A percentile compares a stretch with the other conserved stretches of the same genome.
Evolutionary conservation across 495 filamentous ascomycete genomes (phyloP).

Genomic region (Lophiostoma macrostomum): DNA sequence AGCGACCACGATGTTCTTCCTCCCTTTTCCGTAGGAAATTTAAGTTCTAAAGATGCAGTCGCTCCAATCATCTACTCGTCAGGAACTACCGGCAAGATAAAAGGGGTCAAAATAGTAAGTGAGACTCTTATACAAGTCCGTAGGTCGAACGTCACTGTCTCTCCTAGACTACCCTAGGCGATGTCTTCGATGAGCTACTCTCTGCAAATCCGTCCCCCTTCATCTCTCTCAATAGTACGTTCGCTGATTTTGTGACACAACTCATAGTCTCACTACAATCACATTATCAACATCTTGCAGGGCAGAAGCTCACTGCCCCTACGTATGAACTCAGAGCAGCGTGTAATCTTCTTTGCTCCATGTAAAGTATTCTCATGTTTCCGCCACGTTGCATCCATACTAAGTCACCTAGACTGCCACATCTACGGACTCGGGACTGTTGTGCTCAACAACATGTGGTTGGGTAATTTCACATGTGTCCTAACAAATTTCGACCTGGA

Average conservation of each 20-base stretch:
- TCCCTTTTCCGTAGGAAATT: slow-evolving; percentile 7
- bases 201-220: too few species aligned
- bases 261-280: slow-evolving; percentile 16
- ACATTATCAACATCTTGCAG: slow-evolving; percentile 14
- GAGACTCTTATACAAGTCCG: too few species aligned
- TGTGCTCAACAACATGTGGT: slow-evolving; percentile 11
- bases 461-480: slow-evolving; percentile 17
- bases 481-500: slow-evolving; percentile 16
- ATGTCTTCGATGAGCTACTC: too few species aligned
- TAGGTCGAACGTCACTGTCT: too few species aligned
- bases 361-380: neutral
- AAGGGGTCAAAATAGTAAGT: slow-evolving; percentile 24
- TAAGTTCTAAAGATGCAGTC: slow-evolving; percentile 3
- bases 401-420: slow-evolving; percentile 8
- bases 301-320: slow-evolving; percentile 8
- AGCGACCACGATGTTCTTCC: neutral
- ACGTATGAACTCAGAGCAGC: slow-evolving; percentile 9
- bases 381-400: neutral
- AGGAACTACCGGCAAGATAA: slow-evolving; percentile 23
- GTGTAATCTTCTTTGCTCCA: slow-evolving; percentile 22
- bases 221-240: too few species aligned
- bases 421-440: slow-evolving; percentile 19
- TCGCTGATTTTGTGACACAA: too few species aligned
- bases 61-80: slow-evolving; percentile 21
- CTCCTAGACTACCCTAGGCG: too few species aligned